A percentile compares a stretch with the other conserved stretches of the same genome.
phyloP scores from a whole-genome alignment of 352 stramenopile species.

The Phytophthora chlamydospora region DNA sequence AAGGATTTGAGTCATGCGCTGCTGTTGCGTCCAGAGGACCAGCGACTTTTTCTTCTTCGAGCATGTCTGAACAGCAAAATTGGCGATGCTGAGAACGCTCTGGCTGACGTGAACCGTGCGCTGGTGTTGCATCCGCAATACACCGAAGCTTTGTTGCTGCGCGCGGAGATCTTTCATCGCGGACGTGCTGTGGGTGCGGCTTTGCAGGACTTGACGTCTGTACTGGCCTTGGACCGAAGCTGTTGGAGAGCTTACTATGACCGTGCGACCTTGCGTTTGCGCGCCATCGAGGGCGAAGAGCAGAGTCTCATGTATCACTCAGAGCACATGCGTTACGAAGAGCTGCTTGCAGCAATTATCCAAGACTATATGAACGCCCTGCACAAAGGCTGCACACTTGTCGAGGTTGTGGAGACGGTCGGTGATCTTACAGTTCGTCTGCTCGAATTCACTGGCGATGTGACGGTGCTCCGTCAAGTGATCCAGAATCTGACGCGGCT shows the following conservation, averaged over 20 bases:
- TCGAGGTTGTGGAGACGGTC: constrained; percentile 79
- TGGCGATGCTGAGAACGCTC: constrained; percentile 52
- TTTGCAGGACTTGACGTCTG: constrained; percentile 70
- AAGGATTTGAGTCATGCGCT: constrained; percentile 70
- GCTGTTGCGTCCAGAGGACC: constrained; percentile 53
- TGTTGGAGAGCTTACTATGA: constrained; percentile 88
- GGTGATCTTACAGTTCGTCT: constrained; percentile 71
- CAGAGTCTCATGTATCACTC: constrained; percentile 68
- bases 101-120: constrained; percentile 64
- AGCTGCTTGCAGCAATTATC: constrained; percentile 66
- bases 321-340: constrained; percentile 71
- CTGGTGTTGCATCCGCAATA: constrained; percentile 70
- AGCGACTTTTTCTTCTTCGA: constrained; percentile 60
- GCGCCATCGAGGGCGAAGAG: constrained; percentile 69
- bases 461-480: constrained; percentile 63
- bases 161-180: constrained; percentile 69
- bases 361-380: constrained; percentile 79
- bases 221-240: constrained; percentile 57
- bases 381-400: constrained; percentile 70
- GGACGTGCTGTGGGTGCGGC: constrained; percentile 49
- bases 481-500: constrained; percentile 69
- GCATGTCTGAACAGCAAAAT: constrained; percentile 68
- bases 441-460: constrained; percentile 69
- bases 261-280: constrained; percentile 67
- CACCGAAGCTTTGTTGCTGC: constrained; percentile 67